phyloP scores from a whole-genome alignment of 352 stramenopile species.

The Paralagenidium karlingii region DNA sequence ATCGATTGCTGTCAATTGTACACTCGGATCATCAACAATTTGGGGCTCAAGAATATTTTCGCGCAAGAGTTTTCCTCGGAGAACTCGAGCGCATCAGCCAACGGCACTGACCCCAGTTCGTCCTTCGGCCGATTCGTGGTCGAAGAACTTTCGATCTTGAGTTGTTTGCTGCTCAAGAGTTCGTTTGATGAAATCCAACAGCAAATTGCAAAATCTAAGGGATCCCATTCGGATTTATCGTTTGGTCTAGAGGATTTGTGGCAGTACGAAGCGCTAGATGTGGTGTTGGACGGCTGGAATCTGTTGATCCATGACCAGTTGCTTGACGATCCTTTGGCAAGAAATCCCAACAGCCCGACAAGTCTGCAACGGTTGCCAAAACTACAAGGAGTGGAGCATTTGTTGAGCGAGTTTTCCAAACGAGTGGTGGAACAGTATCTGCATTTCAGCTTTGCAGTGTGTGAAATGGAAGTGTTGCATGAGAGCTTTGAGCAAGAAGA shows the following conservation, averaged over 20 bases:
- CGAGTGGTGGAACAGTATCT: conserved; percentile 66
- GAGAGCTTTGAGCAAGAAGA: conserved; percentile 77
- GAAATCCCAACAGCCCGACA: not conserved
- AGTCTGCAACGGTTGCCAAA: not conserved
- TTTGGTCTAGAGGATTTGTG: conserved; percentile 63
- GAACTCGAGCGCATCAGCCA: too few relatives aligned
- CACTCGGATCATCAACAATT: conserved; percentile 65
- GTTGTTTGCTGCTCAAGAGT: conserved; percentile 53
- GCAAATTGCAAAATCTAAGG: too few relatives aligned
- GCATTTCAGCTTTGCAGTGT: conserved; percentile 59
- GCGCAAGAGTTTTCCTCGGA: too few relatives aligned
- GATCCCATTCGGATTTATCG: conserved; percentile 32
- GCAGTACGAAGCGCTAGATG: conserved; percentile 68
- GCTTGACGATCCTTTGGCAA: conserved; percentile 16
- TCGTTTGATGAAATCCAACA: conserved; percentile 46
- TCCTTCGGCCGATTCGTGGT: conserved; percentile 47
- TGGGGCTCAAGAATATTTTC: conserved; percentile 33
- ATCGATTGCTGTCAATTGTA: conserved; percentile 77
- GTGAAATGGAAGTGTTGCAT: conserved; percentile 38
- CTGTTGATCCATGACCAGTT: conserved; percentile 45
- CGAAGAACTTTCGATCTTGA: conserved; percentile 54
- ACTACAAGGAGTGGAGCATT: not conserved
- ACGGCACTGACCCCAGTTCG: conserved; percentile 14
- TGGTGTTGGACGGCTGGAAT: conserved; percentile 74
- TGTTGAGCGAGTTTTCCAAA: conserved; percentile 42